These are phyloP conservation scores for Alternaria sp. DNA, from an alignment of 2,329 filamentous ascomycete genomes.

Conservation along the genomic window DNA sequence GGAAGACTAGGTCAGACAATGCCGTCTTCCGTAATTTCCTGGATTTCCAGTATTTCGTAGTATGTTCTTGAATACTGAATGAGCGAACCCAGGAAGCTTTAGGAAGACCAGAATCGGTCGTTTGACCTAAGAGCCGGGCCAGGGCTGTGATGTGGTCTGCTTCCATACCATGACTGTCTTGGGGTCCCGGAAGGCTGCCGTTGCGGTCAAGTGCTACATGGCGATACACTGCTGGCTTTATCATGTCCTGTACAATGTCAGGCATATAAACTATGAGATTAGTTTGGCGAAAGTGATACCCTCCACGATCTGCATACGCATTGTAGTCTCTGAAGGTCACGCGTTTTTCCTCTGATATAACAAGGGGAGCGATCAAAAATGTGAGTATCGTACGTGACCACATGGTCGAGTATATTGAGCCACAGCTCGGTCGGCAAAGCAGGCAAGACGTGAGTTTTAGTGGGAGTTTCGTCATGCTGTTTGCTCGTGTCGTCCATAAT, in stretches of 20 bases:
- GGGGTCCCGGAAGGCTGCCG: background rate
- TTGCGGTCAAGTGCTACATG: background rate
- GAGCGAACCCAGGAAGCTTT: constrained; percentile 6
- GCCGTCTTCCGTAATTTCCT: background rate
- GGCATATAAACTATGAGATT: background rate
- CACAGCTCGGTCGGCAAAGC: constrained; percentile 7
- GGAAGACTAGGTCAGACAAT: background rate
- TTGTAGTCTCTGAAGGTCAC: background rate
- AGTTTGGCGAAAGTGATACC: background rate
- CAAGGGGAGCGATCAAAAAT: constrained; percentile 6
- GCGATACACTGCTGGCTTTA: constrained; percentile 4
- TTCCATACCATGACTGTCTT: background rate
- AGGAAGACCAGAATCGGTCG: background rate
- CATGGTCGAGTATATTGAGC: constrained; percentile 8
- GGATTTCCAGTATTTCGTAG: background rate
- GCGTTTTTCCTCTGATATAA: background rate
- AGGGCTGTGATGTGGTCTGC: background rate
- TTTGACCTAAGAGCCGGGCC: background rate
- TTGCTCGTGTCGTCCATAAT: background rate
- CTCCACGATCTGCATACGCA: constrained; percentile 1
- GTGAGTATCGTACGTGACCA: constrained; percentile 2
- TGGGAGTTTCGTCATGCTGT: background rate
- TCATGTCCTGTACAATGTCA: constrained; percentile 6
- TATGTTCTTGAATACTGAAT: background rate
- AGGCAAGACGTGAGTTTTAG: background rate